phyloP scores from a whole-genome alignment of 768 basidiomycete genomes.

The Lyophyllum shimeji region DNA sequence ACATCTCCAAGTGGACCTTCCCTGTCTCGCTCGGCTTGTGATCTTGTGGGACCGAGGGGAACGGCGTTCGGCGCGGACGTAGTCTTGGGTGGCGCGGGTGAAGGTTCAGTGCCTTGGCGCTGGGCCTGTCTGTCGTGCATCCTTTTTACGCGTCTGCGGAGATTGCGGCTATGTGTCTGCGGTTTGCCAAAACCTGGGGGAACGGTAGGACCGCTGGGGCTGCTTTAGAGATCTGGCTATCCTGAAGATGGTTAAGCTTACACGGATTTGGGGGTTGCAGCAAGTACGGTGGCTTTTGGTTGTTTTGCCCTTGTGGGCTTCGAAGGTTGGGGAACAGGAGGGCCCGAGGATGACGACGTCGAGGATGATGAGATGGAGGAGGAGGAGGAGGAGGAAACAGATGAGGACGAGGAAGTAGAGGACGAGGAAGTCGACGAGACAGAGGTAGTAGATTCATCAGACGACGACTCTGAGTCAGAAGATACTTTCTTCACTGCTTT shows the following conservation, averaged over 20 bases:
- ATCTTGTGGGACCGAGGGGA: slow-evolving; percentile 33
- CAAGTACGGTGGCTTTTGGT: background rate
- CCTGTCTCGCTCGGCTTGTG: background rate
- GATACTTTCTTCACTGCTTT: slow-evolving; percentile 1
- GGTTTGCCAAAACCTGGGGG: slow-evolving; percentile 18
- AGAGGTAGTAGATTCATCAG: slow-evolving; percentile 20
- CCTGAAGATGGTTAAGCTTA: slow-evolving; percentile 9
- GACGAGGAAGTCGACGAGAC: slow-evolving; percentile 18
- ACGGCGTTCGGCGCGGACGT: slow-evolving; percentile 43
- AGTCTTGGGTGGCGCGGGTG: slow-evolving; percentile 23
- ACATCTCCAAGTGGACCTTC: slow-evolving; percentile 10
- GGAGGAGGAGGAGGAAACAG: slow-evolving; percentile 20
- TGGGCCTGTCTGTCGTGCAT: slow-evolving; percentile 24
- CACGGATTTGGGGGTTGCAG: slow-evolving; percentile 2
- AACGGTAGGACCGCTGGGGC: slow-evolving; percentile 9
- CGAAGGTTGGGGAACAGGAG: slow-evolving; percentile 11
- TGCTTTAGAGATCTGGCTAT: background rate
- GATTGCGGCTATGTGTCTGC: slow-evolving; percentile 14
- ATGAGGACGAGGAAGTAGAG: slow-evolving; percentile 24
- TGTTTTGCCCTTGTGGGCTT: slow-evolving; percentile 6
- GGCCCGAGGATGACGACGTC: slow-evolving; percentile 17
- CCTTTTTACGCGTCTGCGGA: slow-evolving; percentile 15
- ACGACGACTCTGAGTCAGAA: slow-evolving; percentile 30
- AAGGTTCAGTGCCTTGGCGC: slow-evolving; percentile 2
- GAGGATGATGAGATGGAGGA: slow-evolving; percentile 25